A percentile compares a stretch with the other conserved stretches of the same genome.
Evolutionary conservation across 2,329 filamentous ascomycete genomes (phyloP).

Genomic region (Juglanconis juglandina): DNA sequence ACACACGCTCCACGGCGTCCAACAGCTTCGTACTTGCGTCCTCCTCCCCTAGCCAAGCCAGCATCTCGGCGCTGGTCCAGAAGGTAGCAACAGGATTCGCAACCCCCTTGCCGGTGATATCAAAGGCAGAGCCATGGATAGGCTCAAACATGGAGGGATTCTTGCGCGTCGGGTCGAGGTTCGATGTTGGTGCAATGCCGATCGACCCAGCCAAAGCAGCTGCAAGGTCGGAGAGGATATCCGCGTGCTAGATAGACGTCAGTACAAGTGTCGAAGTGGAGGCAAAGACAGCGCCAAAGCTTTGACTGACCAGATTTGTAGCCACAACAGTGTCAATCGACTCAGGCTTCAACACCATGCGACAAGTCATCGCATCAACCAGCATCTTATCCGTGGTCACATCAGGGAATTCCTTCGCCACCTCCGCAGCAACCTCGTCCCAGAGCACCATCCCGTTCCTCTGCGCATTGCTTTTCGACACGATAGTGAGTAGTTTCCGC

Average conservation of each 20-base stretch:
- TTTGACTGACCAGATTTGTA: slow-evolving; percentile 47
- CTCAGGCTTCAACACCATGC: slow-evolving; percentile 58
- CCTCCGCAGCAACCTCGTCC: slow-evolving; percentile 57
- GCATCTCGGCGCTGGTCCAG: slow-evolving; percentile 53
- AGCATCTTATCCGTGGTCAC: slow-evolving; percentile 62
- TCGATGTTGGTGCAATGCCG: slow-evolving; percentile 64
- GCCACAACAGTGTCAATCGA: slow-evolving; percentile 61
- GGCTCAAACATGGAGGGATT: slow-evolving; percentile 56
- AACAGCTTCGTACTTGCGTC: slow-evolving; percentile 44
- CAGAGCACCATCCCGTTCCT: slow-evolving; percentile 66
- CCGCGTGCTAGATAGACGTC: slow-evolving; percentile 37
- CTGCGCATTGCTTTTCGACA: slow-evolving; percentile 65
- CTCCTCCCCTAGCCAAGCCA: slow-evolving; percentile 50
- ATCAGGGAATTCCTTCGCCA: slow-evolving; percentile 56
- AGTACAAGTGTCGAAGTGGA: neutral
- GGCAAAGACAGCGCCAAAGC: neutral
- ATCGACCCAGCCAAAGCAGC: slow-evolving; percentile 66
- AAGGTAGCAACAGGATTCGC: slow-evolving; percentile 54
- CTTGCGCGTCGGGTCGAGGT: slow-evolving; percentile 56
- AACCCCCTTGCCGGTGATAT: slow-evolving; percentile 51
- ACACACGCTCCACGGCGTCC: slow-evolving; percentile 47
- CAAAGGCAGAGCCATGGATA: slow-evolving; percentile 52
- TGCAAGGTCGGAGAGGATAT: slow-evolving; percentile 65
- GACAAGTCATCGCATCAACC: slow-evolving; percentile 47
- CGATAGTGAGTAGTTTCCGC: slow-evolving; percentile 57